Conservation (phyloP, 2,329 filamentous ascomycete species). For the Aspergillus unguis region DNA sequence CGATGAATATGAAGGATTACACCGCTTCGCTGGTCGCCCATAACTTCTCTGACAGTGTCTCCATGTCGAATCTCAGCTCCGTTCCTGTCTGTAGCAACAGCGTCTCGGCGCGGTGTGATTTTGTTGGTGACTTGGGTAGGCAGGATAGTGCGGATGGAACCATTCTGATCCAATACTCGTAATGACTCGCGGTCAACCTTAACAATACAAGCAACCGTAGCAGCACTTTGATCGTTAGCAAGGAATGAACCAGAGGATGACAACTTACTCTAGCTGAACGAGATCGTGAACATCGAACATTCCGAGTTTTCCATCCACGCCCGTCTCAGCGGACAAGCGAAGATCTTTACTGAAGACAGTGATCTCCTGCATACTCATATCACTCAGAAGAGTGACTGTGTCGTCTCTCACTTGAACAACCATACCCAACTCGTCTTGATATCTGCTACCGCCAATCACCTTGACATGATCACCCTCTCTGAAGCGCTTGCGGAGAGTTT, state of each 20-base stretch:
- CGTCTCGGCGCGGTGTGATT: conserved; percentile 74
- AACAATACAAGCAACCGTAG: conserved; percentile 88
- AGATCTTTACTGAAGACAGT: conserved; percentile 98
- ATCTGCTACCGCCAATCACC: conserved; percentile 93
- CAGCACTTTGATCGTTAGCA: conserved; percentile 52
- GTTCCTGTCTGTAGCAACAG: conserved; percentile 87
- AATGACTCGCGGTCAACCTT: conserved; percentile 94
- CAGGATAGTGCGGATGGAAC: conserved; percentile 74
- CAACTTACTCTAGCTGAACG: conserved; percentile 77
- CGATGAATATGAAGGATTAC: conserved; percentile 92
- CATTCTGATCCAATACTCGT: conserved; percentile 85
- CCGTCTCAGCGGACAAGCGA: conserved; percentile 86
- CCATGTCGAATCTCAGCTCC: conserved; percentile 89
- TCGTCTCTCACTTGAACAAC: conserved; percentile 92
- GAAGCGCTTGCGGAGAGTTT: conserved; percentile 90
- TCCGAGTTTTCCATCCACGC: conserved; percentile 74
- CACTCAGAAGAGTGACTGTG: conserved; percentile 85
- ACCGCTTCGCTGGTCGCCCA: conserved; percentile 79
- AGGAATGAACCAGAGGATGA: not conserved
- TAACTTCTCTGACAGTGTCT: conserved; percentile 86
- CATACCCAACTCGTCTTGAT: conserved; percentile 93
- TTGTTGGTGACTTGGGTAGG: conserved; percentile 91
- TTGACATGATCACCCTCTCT: conserved; percentile 94
- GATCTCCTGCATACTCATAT: conserved; percentile 89
- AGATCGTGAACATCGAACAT: conserved; percentile 91